Evolutionary conservation across 495 filamentous ascomycete genomes (phyloP).

Genomic region (Tuber indicum): DNA sequence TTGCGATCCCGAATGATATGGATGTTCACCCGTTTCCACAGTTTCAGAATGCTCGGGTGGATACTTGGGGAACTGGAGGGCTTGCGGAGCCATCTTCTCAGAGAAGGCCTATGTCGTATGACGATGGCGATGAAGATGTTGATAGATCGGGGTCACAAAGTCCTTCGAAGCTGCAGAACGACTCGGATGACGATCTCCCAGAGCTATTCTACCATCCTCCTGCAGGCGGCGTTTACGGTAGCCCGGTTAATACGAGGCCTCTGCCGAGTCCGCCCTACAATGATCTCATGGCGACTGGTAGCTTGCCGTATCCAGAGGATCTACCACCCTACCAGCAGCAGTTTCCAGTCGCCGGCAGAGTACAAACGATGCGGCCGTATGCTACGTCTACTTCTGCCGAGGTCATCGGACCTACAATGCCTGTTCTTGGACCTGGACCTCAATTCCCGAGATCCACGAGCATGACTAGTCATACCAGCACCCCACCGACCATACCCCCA

Average conservation of each 20-base stretch:
- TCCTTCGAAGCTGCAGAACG: slow-evolving; percentile 42
- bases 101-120: slow-evolving; percentile 71
- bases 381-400: slow-evolving; percentile 20
- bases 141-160: slow-evolving; percentile 50
- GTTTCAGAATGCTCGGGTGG: slow-evolving; percentile 56
- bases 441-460: slow-evolving; percentile 77
- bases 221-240: slow-evolving; percentile 22
- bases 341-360: background rate
- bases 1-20: slow-evolving; percentile 48
- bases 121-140: slow-evolving; percentile 80
- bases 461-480: slow-evolving; percentile 69
- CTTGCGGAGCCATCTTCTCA: slow-evolving; percentile 62
- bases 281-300: slow-evolving; percentile 12
- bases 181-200: slow-evolving; percentile 54
- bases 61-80: slow-evolving; percentile 80
- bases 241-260: slow-evolving; percentile 29
- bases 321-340: slow-evolving; percentile 23
- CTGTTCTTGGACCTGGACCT: slow-evolving; percentile 39
- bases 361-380: slow-evolving; percentile 27
- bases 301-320: slow-evolving; percentile 35
- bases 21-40: slow-evolving; percentile 58
- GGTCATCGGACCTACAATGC: slow-evolving; percentile 18
- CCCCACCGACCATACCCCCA: slow-evolving; percentile 71
- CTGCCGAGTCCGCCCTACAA: slow-evolving; percentile 37
- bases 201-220: slow-evolving; percentile 90